phyloP scores from a whole-genome alignment of 345 rosid genomes.

The Camelina neglecta region DNA sequence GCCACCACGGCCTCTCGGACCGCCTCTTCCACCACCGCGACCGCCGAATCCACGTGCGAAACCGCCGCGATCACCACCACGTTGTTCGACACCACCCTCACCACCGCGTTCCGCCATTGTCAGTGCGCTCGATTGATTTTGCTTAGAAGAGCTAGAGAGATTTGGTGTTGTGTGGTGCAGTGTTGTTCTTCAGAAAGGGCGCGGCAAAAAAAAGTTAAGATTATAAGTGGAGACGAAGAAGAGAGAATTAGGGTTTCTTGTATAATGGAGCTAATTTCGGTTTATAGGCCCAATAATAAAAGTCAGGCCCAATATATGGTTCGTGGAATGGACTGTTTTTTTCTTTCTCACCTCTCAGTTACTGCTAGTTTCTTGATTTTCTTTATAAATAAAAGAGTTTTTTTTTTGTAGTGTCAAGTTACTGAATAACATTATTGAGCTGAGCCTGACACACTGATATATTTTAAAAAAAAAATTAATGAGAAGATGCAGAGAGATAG shows the following conservation, averaged over 20 bases:
- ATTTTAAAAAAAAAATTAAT: not conserved
- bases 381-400: not conserved
- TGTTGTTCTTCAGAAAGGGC: slow-evolving; percentile 5
- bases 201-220: not conserved
- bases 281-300: not conserved
- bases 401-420: not conserved
- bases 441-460: slow-evolving; percentile 24
- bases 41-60: slow-evolving; percentile 33
- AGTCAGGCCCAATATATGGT: not conserved
- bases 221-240: not conserved
- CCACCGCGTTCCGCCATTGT: slow-evolving; percentile 32
- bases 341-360: not conserved
- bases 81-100: slow-evolving; percentile 5
- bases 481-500: slow-evolving; percentile 17
- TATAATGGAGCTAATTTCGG: not conserved
- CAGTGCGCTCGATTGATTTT: not conserved
- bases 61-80: slow-evolving; percentile 19
- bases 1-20: slow-evolving; percentile 44
- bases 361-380: slow-evolving; percentile 1
- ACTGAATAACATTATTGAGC: slow-evolving; percentile 30
- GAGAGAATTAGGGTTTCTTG: not conserved
- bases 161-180: not conserved
- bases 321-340: not conserved
- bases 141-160: not conserved
- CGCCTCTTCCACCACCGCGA: slow-evolving; percentile 39